Base-by-base conservation (phyloP, 192 early-diverging fungal species). In the Globomyces pollinis-pini region DNA sequence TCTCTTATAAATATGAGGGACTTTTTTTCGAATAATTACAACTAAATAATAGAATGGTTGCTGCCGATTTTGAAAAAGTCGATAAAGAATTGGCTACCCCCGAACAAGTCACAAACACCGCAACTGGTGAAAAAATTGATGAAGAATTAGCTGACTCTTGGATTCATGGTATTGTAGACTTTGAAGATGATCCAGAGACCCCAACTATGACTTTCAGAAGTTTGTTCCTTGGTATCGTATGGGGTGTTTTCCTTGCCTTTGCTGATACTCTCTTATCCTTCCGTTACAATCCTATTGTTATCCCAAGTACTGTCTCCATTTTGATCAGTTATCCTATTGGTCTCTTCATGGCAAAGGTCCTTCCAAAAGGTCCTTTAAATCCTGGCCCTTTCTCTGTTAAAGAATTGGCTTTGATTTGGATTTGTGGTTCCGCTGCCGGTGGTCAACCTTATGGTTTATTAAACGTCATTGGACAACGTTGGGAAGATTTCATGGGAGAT, bases 321-420 rank as follows among this genome's bases (percentile, higher is more conserved):
- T 62, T 95, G 63, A 71, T 92, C 0, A 68, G 84, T 1, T 91
- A 88, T 50, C 88, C 92, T 11, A 51, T 84, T 2, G 92, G 92
- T 2, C 66, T 74, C 8, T 44, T 88, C 23, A 53, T 88, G 65
- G 86, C 86, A 3, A 62, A 67, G 26, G 56, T 84, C 15, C 61
- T 90, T 43, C 87, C 88, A 13, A 71, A 70, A 15, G 38, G 29
- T 24, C 59, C 41, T 18, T 74, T 91, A 34, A 91, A 91, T 57
- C 84, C 85, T 1, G 89, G 87, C 0, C 89, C 84, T 18, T 93
- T 89, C 67, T 81, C 77, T 62, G 78, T 88, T 57, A 93, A 93
- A 64, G 90, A 93, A 62, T 88, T 90, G 57, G 86, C 81, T 1
- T 72, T 93, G 15, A 88, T 90, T 29, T 82, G 80, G 9, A 79